These are phyloP conservation scores for Herpotrichia juniperi DNA, from an alignment of 2,329 filamentous ascomycete species.

Conservation along the genomic window DNA sequence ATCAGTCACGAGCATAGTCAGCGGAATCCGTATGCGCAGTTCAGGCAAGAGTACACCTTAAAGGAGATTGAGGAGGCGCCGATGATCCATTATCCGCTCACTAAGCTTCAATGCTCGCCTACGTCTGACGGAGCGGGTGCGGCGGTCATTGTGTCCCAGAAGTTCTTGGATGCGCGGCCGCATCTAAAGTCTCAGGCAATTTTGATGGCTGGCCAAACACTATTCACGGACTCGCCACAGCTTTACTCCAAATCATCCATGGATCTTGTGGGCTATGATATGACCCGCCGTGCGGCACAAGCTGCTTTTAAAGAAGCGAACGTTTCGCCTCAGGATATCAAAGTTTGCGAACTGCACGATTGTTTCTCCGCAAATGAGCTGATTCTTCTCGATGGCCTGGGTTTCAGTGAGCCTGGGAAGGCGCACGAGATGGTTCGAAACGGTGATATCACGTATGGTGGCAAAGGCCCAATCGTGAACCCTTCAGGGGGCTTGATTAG, in stretches of 20 bases:
- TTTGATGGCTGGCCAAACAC: conserved; percentile 81
- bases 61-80: conserved; percentile 79
- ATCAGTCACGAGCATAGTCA: conserved; percentile 89
- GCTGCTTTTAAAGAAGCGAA: conserved; percentile 75
- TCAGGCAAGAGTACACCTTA: conserved; percentile 84
- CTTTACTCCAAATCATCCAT: conserved; percentile 82
- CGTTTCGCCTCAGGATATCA: conserved; percentile 69
- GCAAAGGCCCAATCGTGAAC: conserved; percentile 77
- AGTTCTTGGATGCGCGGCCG: conserved; percentile 82
- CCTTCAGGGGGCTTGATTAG: conserved; percentile 92
- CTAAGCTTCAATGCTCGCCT: conserved; percentile 95
- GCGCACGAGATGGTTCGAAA: conserved; percentile 87
- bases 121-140: conserved; percentile 92
- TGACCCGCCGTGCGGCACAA: conserved; percentile 74
- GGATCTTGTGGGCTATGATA: conserved; percentile 87
- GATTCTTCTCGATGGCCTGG: conserved; percentile 83
- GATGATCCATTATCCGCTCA: conserved; percentile 83
- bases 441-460: conserved; percentile 90
- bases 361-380: conserved; percentile 97
- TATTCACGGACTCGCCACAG: conserved; percentile 80
- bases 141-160: conserved; percentile 84
- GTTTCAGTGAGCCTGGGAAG: conserved; percentile 76
- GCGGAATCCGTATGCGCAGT: conserved; percentile 94
- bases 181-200: conserved; percentile 81
- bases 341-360: conserved; percentile 91